A percentile compares a stretch with the other conserved stretches of the same genome.
Evolutionary conservation across 129 eudicot species (phyloP).

Genomic region (Artemisia annua): DNA sequence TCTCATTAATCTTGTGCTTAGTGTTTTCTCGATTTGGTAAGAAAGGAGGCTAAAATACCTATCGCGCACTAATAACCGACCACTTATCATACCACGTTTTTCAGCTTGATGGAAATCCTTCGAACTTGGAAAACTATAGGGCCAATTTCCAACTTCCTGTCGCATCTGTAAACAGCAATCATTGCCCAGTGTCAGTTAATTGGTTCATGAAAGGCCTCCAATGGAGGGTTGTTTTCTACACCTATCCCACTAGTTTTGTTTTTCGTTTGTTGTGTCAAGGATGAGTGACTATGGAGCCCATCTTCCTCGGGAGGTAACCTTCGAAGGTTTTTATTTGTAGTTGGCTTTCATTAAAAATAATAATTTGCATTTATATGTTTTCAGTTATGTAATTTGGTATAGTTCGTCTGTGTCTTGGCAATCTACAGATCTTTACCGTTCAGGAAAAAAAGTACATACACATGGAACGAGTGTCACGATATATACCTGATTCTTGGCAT

Average conservation of each 20-base stretch:
- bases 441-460: background rate
- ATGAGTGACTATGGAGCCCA: too few species aligned
- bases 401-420: too few species aligned
- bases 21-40: background rate
- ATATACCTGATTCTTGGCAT: conserved; percentile 60
- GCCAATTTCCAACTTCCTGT: conserved; percentile 70
- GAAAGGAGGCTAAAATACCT: conserved; percentile 34
- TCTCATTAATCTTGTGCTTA: background rate
- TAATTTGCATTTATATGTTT: too few species aligned
- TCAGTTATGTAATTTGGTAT: too few species aligned
- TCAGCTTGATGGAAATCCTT: conserved; percentile 58
- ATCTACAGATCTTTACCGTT: too few species aligned
- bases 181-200: background rate
- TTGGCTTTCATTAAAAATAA: too few species aligned
- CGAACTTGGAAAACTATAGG: conserved; percentile 65
- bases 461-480: background rate
- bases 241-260: too few species aligned
- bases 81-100: conserved; percentile 55
- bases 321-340: too few species aligned
- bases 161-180: conserved; percentile 40
- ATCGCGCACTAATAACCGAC: conserved; percentile 60
- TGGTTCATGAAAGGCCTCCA: background rate
- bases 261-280: too few species aligned
- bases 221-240: too few species aligned
- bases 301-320: too few species aligned